These are phyloP conservation scores for Echinosophora koreensis DNA, from an alignment of 306 rosid genomes.

Conservation along the genomic window DNA sequence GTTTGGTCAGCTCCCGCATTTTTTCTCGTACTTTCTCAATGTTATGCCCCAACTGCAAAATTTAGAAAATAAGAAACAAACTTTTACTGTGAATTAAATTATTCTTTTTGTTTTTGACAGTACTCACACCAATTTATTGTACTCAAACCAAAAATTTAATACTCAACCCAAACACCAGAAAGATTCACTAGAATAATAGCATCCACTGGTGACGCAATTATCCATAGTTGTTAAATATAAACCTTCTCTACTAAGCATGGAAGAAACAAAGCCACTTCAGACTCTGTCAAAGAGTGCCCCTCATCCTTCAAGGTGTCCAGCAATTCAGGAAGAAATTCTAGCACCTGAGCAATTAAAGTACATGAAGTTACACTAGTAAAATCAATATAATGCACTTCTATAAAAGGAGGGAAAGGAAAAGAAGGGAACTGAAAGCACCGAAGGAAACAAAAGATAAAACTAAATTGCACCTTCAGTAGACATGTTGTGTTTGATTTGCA, in stretches of 20 bases:
- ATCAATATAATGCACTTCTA: background rate
- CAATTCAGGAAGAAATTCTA: constrained; percentile 93
- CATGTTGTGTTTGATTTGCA: constrained; percentile 99
- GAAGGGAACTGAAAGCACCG: constrained; percentile 7
- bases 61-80: constrained; percentile 20
- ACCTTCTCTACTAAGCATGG: constrained; percentile 98
- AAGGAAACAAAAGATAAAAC: constrained; percentile 7
- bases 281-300: constrained; percentile 80
- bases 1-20: constrained; percentile 93
- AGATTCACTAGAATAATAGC: background rate
- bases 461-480: constrained; percentile 76
- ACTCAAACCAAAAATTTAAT: constrained; percentile 11
- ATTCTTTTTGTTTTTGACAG: background rate
- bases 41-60: constrained; percentile 93
- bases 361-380: background rate
- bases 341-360: constrained; percentile 66
- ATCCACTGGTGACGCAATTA: constrained; percentile 18
- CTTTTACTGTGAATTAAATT: constrained; percentile 21
- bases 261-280: constrained; percentile 92
- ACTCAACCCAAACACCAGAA: background rate
- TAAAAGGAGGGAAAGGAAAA: background rate
- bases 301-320: constrained; percentile 85
- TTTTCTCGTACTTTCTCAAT: constrained; percentile 94
- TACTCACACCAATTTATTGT: background rate
- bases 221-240: constrained; percentile 29